Base-by-base conservation (phyloP, 352 stramenopile genomes). In the Achlya hypogyna region DNA sequence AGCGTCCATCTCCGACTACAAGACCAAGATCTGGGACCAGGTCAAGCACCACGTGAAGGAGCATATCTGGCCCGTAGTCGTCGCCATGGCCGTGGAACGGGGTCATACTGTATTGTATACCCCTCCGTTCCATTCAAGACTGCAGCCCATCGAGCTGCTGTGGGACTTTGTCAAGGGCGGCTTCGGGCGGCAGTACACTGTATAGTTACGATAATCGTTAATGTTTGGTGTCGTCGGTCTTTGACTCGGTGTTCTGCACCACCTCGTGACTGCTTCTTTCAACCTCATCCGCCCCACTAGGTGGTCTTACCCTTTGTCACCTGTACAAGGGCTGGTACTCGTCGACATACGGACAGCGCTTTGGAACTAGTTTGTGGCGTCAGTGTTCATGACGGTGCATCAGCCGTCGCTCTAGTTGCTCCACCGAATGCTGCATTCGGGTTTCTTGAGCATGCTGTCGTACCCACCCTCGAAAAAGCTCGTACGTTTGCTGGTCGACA, bases 341-440 rank as follows among this genome's bases (percentile, higher is more conserved):
- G 34, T 72, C 74, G 10, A 77, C 72, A 0, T 74, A 81, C 25
- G 74, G 76, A 14, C 82, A 79, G 4, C 82, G 79, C 12, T 79
- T 88, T 52, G 82, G 9, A 91, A 87, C 60, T 81, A 87, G 63
- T 89, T 84, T 42, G 79, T 94, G 28, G 71, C 73, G 8, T 83
- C 75, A 10, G 90, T 94, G 23, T 94, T 83, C 81, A 78, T 88
- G 34, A 79, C 81, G 23, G 78, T 89, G 63, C 85, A 94, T 70
- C 82, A 79, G 62, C 64, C 76, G 2, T 91, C 85, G 10, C 86
- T 85, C 59, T 78, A 91, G 34, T 75, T 91, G 71, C 65, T 94
- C 0, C 59, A 72, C 23, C 70, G 83, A 23, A 75, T 89, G 14
- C 69, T 94, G 22, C 85, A 83, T 0, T 74, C 77, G 29, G 85